Base-by-base conservation (phyloP, 345 rosid genomes). In the Arabidopsis suecica region DNA sequence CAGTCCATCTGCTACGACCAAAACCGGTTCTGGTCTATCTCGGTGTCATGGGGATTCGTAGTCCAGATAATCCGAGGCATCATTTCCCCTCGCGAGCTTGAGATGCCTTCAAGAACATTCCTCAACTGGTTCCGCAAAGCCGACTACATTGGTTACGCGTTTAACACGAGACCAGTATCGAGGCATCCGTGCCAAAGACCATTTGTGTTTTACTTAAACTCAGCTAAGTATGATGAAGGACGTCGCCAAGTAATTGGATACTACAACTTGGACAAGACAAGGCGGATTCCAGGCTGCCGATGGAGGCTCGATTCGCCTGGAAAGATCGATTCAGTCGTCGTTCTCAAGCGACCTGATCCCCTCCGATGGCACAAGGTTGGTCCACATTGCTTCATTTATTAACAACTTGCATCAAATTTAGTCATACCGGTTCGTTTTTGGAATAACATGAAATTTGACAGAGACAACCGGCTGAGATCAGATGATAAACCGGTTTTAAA, bases 51-150 rank as follows among this genome's bases (percentile, higher is more conserved):
- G 96, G 97, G 98, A 32, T 91, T 82, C 6, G 95, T 63, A 44
- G 68, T 91, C 23, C 96, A 90, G 69, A 82, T 91, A 61, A 73
- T 82, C 74, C 74, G 95, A 56, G 95, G 93, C 56, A 76, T 90
- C 8, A 80, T 86, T 40, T 91, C 98, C 9, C 98, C 97, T 0
- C 82, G 97, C 14, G 95, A 94, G 79, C 94, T 91, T 0, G 98
- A 94, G 72, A 88, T 82, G 88, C 96, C 97, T 2, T 63, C 96
- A 0, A 90, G 97, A 81, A 91, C 95, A 2, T 91, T 91, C 79
- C 87, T 88, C 3, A 91, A 88, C 69, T 91, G 96, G 96, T 90
- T 85, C 75, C 69, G 79, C 14, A 82, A 80, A 69, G 95, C 92
- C 0, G 96, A 89, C 76, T 90, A 90, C 81, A 86, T 84, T 9